These are phyloP conservation scores for Leishmania mexicana DNA, from an alignment of 208 protist genomes.

Conservation along the genomic window DNA sequence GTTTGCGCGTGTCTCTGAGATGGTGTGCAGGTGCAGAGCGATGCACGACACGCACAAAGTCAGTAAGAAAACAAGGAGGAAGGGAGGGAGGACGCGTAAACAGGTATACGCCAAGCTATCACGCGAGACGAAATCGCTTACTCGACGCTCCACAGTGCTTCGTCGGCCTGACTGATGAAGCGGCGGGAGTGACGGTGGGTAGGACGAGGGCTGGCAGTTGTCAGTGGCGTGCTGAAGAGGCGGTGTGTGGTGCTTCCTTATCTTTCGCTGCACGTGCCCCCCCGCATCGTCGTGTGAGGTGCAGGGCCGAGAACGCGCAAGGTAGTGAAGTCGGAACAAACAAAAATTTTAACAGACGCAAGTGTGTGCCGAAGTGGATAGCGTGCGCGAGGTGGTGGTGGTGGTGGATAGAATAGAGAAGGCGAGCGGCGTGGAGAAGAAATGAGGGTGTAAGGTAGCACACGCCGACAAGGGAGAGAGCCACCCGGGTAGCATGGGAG, in stretches of 20 bases:
- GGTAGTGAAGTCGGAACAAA: background rate
- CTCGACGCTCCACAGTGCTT: background rate
- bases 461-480: slow-evolving; percentile 7
- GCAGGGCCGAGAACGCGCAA: background rate
- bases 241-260: background rate
- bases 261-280: no score
- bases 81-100: background rate
- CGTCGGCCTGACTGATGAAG: background rate
- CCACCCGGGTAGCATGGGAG: background rate
- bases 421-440: background rate
- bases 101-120: background rate
- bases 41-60: background rate
- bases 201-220: background rate
- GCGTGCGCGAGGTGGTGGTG: background rate
- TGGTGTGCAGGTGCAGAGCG: slow-evolving; percentile 1
- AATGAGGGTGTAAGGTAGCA: background rate
- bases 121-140: background rate
- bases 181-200: background rate
- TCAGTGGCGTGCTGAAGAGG: background rate
- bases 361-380: background rate
- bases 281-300: background rate
- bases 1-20: background rate
- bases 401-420: background rate
- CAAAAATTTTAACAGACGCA: background rate
- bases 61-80: background rate